Conservation (phyloP, 139 green algal species). For the Pedinophyceae sp. region DNA sequence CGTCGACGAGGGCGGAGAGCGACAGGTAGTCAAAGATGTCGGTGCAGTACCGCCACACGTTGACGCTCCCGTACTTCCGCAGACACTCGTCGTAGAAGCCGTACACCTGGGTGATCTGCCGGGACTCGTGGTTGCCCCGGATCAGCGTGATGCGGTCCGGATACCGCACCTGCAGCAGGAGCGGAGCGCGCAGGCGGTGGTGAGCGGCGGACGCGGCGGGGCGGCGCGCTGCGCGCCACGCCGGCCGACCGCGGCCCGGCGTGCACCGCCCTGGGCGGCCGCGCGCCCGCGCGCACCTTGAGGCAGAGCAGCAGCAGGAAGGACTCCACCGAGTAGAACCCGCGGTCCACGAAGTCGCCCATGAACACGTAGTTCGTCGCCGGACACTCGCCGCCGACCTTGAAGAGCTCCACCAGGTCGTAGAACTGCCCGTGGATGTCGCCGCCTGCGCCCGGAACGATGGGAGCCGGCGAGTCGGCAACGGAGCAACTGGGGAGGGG, state of each 20-base stretch:
- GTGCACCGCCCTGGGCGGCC: background rate
- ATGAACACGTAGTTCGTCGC: conserved; percentile 98
- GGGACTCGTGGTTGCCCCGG: conserved; percentile 34
- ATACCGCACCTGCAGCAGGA: conserved; percentile 37
- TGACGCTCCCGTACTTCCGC: conserved; percentile 92
- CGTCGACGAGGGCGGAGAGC: conserved; percentile 80
- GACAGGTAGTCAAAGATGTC: conserved; percentile 98
- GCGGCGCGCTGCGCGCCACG: no score
- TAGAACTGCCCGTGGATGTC: conserved; percentile 97
- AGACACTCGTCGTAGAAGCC: conserved; percentile 99
- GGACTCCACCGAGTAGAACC: conserved; percentile 96
- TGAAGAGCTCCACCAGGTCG: conserved; percentile 95
- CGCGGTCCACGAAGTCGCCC: conserved; percentile 97
- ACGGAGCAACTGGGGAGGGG: no score
- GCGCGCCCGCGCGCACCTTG: conserved; percentile 53
- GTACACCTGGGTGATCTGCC: conserved; percentile 68
- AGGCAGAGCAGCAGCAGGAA: conserved; percentile 94
- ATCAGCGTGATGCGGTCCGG: conserved; percentile 43
- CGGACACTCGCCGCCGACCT: conserved; percentile 90
- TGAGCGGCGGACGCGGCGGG: no score
- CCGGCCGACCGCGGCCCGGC: background rate
- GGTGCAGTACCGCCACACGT: conserved; percentile 96
- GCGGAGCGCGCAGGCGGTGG: no score
- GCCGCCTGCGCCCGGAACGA: conserved; percentile 69
- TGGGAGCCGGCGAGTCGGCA: no score